Evolutionary conservation across 2,329 filamentous ascomycete genomes (phyloP).

Genomic region (Colletotrichum sp.): DNA sequence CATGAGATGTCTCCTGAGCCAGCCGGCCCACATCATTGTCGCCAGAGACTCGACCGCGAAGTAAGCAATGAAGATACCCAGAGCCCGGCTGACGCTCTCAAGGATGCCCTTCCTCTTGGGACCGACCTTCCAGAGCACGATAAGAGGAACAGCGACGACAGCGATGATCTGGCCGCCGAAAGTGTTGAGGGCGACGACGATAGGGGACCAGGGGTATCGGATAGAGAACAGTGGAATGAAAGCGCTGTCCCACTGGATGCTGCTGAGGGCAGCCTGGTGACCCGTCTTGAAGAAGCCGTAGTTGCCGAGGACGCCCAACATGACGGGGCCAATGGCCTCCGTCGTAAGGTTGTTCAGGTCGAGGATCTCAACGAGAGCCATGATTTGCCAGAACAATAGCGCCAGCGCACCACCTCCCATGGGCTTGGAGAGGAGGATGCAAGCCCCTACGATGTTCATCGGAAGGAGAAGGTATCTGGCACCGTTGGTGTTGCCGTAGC

Average conservation of each 20-base stretch:
- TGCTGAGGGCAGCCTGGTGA: conserved; percentile 86
- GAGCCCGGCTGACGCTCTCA: conserved; percentile 71
- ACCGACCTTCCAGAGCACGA: conserved; percentile 88
- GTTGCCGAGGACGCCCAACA: conserved; percentile 86
- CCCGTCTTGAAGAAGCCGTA: conserved; percentile 98
- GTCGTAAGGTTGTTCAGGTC: conserved; percentile 66
- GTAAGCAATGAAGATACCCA: conserved; percentile 79
- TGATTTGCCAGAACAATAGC: conserved; percentile 85
- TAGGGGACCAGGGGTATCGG: conserved; percentile 86
- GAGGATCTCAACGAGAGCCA: conserved; percentile 74
- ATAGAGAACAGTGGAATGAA: conserved; percentile 88
- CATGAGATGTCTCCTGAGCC: conserved; percentile 92
- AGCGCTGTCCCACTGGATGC: conserved; percentile 94
- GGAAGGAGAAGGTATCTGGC: conserved; percentile 87
- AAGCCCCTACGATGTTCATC: conserved; percentile 76
- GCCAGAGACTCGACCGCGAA: conserved; percentile 84
- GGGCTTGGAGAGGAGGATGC: conserved; percentile 87
- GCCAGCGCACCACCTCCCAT: conserved; percentile 89
- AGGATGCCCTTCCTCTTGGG: conserved; percentile 74
- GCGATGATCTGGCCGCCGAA: conserved; percentile 90
- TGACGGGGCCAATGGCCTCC: conserved; percentile 80
- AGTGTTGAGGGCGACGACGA: conserved; percentile 84
- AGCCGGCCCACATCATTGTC: conserved; percentile 89
- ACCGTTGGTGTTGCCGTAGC: conserved; percentile 93
- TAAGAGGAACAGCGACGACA: conserved; percentile 77